Evolutionary conservation across 805 yeast species (phyloP).

Genomic region (Hanseniaspora thailandica): DNA sequence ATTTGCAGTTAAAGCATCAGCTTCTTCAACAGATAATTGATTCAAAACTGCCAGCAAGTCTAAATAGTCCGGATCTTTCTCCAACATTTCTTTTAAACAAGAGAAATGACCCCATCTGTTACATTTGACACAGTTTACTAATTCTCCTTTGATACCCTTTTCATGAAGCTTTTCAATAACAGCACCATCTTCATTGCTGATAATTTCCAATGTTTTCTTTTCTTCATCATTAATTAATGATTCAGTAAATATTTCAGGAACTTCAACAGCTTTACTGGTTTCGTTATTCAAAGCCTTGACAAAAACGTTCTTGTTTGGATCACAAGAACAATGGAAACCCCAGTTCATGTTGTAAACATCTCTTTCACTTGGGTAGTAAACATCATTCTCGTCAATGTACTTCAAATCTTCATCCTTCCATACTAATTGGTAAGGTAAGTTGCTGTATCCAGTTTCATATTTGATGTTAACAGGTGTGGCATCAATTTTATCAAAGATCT

Average conservation of each 20-base stretch:
- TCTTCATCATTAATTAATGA: not conserved
- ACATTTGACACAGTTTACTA: slow-evolving; percentile 28
- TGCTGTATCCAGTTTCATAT: slow-evolving; percentile 16
- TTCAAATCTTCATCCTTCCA: slow-evolving; percentile 23
- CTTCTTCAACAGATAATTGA: not conserved
- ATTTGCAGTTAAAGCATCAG: slow-evolving; percentile 14
- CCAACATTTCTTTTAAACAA: not conserved
- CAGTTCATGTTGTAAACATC: slow-evolving; percentile 24
- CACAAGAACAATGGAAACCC: slow-evolving; percentile 26
- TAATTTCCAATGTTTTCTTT: not conserved
- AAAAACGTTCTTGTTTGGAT: slow-evolving; percentile 4
- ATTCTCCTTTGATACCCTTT: slow-evolving; percentile 15
- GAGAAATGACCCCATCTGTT: slow-evolving; percentile 23
- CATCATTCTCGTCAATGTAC: slow-evolving; percentile 19
- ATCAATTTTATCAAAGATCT: not conserved
- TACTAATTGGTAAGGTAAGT: slow-evolving; percentile 25
- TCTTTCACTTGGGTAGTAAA: slow-evolving; percentile 17
- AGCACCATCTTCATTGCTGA: not conserved
- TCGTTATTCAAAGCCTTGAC: slow-evolving; percentile 2
- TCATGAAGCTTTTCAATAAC: not conserved
- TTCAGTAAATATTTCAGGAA: not conserved
- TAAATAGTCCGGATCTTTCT: slow-evolving; percentile 13
- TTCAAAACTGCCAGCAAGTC: slow-evolving; percentile 14
- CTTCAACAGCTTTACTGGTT: not conserved
- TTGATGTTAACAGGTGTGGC: not conserved